Evolutionary conservation across 768 basidiomycete species (phyloP).

Genomic region (Mycena belliarum): DNA sequence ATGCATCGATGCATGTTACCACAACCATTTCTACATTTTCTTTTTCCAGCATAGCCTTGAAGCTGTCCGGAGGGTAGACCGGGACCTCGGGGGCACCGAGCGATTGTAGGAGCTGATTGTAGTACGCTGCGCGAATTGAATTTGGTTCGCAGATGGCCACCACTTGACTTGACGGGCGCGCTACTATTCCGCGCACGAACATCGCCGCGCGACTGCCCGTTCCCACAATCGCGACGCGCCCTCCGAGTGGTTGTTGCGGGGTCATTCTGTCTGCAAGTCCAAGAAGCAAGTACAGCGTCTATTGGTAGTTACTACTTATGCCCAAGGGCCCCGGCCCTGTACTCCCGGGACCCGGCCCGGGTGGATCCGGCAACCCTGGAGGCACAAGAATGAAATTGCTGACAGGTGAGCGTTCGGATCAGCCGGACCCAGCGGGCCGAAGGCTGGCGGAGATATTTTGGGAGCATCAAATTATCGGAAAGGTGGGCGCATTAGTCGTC

Average conservation of each 20-base stretch:
- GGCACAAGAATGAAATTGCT: no score
- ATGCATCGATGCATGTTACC: conserved; percentile 49
- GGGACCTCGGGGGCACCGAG: conserved; percentile 40
- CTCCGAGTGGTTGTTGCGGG: conserved; percentile 29
- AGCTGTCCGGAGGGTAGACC: conserved; percentile 42
- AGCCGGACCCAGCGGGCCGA: no score
- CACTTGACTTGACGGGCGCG: conserved; percentile 39
- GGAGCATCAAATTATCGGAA: no score
- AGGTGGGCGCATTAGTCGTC: no score
- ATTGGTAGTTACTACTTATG: no score
- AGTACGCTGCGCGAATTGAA: conserved; percentile 43
- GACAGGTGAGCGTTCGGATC: no score
- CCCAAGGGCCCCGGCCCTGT: no score
- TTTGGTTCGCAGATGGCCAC: conserved; percentile 53
- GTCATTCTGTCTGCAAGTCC: conserved; percentile 22
- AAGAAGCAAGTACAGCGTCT: neutral
- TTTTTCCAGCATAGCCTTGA: conserved; percentile 45
- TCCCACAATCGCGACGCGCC: conserved; percentile 44
- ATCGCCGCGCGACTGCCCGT: conserved; percentile 44
- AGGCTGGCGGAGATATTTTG: no score
- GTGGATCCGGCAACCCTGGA: neutral
- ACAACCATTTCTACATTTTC: conserved; percentile 49
- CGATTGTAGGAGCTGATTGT: conserved; percentile 41
- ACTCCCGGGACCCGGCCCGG: neutral
- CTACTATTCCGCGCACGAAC: conserved; percentile 48